phyloP scores from a whole-genome alignment of 2,329 filamentous ascomycete species.

The Diplodia corticola region DNA sequence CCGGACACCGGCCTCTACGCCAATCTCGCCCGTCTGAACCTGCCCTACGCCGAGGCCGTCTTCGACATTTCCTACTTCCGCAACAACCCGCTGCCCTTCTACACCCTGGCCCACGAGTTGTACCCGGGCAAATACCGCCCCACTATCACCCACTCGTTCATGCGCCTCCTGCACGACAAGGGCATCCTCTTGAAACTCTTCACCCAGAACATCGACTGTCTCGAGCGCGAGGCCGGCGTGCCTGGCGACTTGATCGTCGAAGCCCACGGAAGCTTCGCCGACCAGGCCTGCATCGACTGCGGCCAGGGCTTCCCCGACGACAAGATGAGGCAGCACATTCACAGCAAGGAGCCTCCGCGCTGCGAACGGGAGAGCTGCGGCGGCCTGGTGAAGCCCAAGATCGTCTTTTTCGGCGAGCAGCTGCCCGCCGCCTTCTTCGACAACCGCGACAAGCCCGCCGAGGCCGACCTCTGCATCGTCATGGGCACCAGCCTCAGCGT shows the following conservation, averaged over 20 bases:
- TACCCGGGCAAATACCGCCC: conserved; percentile 88
- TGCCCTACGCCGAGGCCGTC: conserved; percentile 88
- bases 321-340: conserved; percentile 70
- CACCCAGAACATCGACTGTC: conserved; percentile 96
- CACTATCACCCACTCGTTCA: conserved; percentile 87
- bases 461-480: conserved; percentile 77
- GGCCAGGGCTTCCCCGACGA: conserved; percentile 69
- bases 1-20: conserved; percentile 92
- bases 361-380: conserved; percentile 65
- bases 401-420: conserved; percentile 87
- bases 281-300: conserved; percentile 89
- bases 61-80: conserved; percentile 93
- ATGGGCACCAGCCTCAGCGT: conserved; percentile 88
- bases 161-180: conserved; percentile 78
- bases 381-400: conserved; percentile 88
- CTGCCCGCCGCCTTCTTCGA: conserved; percentile 66
- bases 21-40: conserved; percentile 80
- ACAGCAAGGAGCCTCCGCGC: conserved; percentile 66
- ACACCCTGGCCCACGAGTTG: conserved; percentile 85
- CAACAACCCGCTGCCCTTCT: conserved; percentile 83
- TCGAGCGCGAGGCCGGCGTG: conserved; percentile 85
- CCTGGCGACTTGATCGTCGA: conserved; percentile 80
- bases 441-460: conserved; percentile 55
- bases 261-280: conserved; percentile 91
- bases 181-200: conserved; percentile 80